Evolutionary conservation across 108 stramenopile genomes (phyloP).

Genomic region (Hondaea fermentalgiana): DNA sequence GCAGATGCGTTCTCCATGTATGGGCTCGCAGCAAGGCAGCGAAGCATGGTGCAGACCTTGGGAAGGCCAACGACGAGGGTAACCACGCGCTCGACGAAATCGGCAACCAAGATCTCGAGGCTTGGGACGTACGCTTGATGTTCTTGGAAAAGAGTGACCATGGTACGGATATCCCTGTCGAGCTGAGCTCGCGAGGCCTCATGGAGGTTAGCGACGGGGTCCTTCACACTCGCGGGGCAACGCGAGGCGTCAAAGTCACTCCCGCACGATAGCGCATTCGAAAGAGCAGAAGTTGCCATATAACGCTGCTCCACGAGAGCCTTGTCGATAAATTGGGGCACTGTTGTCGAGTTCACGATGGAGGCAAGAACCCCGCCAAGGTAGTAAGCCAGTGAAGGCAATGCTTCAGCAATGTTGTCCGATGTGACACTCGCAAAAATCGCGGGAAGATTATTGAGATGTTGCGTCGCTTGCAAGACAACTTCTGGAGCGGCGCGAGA

Average conservation of each 20-base stretch:
- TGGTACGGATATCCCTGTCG: not conserved
- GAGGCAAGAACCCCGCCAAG: not conserved
- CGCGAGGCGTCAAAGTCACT: not conserved
- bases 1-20: too few species aligned
- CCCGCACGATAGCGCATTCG: not conserved
- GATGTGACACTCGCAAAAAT: not conserved
- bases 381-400: not conserved
- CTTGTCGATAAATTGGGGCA: not conserved
- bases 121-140: not conserved
- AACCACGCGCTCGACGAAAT: not conserved
- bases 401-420: not conserved
- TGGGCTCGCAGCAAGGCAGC: not conserved
- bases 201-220: not conserved
- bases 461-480: not conserved
- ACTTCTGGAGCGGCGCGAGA: not conserved
- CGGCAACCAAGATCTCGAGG: not conserved
- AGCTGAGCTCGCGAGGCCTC: not conserved
- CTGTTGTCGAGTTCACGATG: not conserved
- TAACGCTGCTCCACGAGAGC: not conserved
- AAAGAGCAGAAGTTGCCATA: not conserved
- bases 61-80: not conserved
- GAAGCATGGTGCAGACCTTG: not conserved
- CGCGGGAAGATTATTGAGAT: not conserved
- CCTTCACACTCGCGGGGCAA: not conserved
- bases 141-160: not conserved